Evolutionary conservation across 345 rosid species (phyloP).

Genomic region (Aurinia saxatilis): DNA sequence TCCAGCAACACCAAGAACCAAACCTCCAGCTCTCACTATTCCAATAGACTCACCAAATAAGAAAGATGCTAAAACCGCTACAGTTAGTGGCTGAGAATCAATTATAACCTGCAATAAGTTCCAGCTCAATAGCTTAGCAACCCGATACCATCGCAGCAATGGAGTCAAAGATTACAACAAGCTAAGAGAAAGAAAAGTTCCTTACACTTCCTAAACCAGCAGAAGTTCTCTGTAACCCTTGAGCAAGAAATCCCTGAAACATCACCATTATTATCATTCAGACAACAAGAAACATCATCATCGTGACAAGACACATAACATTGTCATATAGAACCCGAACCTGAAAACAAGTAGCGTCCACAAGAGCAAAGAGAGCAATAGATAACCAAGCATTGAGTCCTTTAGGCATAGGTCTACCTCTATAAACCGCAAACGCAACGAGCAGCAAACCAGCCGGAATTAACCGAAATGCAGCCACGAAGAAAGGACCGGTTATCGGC

Average conservation of each 20-base stretch:
- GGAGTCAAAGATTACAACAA: background rate
- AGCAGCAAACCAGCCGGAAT: conserved; percentile 79
- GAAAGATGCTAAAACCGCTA: conserved; percentile 76
- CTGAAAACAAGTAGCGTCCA: conserved; percentile 88
- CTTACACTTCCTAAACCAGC: conserved; percentile 91
- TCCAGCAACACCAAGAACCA: conserved; percentile 72
- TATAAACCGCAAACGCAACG: conserved; percentile 60
- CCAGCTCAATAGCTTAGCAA: background rate
- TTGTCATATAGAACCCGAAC: conserved; percentile 21
- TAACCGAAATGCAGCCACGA: conserved; percentile 79
- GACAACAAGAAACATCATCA: background rate
- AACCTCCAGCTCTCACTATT: conserved; percentile 65
- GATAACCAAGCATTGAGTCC: conserved; percentile 81
- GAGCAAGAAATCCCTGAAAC: conserved; percentile 77
- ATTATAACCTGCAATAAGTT: conserved; percentile 63
- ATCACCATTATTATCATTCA: background rate
- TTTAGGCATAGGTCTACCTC: conserved; percentile 53
- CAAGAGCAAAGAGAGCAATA: conserved; percentile 69
- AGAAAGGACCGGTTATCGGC: conserved; percentile 78
- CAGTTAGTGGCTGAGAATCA: conserved; percentile 88
- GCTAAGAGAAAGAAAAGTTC: background rate
- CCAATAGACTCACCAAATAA: conserved; percentile 85
- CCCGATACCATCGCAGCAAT: background rate
- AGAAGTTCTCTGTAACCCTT: conserved; percentile 85
- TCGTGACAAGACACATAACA: background rate